Conservation (phyloP, 2,329 filamentous ascomycete species). For the Colletotrichum liaoningense region DNA sequence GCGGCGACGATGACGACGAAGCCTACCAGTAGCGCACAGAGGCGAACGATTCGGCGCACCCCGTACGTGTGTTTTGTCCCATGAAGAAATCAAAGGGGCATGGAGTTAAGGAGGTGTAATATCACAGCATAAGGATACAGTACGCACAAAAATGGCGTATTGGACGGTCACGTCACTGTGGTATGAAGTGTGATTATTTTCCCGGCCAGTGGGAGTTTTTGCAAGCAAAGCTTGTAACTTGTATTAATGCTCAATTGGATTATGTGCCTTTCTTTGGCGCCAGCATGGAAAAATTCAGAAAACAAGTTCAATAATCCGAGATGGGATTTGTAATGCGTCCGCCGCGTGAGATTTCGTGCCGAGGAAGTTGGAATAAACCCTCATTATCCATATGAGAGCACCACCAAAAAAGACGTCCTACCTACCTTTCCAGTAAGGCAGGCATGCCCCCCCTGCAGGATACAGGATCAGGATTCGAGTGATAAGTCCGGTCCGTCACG, state of each 20-base stretch:
- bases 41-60: neutral
- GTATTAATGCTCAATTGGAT: neutral
- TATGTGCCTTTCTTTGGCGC: neutral
- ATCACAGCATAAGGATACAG: neutral
- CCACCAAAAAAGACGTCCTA: too few species aligned
- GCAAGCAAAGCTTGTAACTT: neutral
- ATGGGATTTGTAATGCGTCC: neutral
- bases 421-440: too few species aligned
- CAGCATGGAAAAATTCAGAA: neutral
- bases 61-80: neutral
- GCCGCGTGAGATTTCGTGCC: neutral
- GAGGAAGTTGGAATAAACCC: too few species aligned
- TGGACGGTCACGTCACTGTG: neutral
- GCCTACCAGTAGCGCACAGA: neutral
- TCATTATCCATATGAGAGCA: too few species aligned
- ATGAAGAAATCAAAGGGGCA: neutral
- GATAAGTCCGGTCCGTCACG: too few species aligned
- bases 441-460: too few species aligned
- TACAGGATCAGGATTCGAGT: too few species aligned
- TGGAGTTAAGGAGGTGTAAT: neutral
- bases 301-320: neutral
- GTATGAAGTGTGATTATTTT: neutral
- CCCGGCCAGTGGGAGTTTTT: neutral
- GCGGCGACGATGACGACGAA: constrained; percentile 65
- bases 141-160: neutral